Evolutionary conservation across 1,284 basidiomycete species (phyloP).

Genomic region (Pulveroboletus sp.): DNA sequence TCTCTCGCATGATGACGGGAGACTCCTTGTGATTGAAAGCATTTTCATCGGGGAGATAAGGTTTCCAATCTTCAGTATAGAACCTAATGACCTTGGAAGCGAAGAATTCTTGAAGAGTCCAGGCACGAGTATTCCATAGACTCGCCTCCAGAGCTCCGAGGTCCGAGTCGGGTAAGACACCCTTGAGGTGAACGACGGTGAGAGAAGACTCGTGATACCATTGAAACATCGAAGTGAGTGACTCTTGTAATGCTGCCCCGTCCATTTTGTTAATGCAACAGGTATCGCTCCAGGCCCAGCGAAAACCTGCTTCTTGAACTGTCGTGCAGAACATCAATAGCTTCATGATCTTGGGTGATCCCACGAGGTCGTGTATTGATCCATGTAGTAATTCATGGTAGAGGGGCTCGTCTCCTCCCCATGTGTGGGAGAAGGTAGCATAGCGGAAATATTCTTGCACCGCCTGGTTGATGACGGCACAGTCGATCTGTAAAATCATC

Average conservation of each 20-base stretch:
- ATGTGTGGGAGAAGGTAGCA: constrained; percentile 29
- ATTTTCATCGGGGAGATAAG: constrained; percentile 14
- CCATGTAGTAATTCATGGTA: constrained; percentile 13
- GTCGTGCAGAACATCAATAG: constrained; percentile 22
- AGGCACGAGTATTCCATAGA: constrained; percentile 27
- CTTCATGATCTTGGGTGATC: constrained; percentile 15
- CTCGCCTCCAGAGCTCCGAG: constrained; percentile 7
- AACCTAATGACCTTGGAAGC: constrained; percentile 24
- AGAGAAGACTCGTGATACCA: constrained; percentile 29
- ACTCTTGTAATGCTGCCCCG: constrained; percentile 17
- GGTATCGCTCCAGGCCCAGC: constrained; percentile 31
- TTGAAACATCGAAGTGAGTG: constrained; percentile 30
- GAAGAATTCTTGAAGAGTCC: constrained; percentile 32
- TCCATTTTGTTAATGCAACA: constrained; percentile 29
- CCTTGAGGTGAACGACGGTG: constrained; percentile 25
- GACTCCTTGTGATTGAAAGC: constrained; percentile 23
- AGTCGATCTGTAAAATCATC: constrained; percentile 6
- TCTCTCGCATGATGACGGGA: constrained; percentile 17
- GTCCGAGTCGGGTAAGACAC: constrained; percentile 13
- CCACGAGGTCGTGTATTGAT: constrained; percentile 14
- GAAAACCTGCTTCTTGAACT: constrained; percentile 20
- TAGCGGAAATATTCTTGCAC: constrained; percentile 22
- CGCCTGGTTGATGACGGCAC: background rate
- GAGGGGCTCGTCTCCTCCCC: constrained; percentile 23
- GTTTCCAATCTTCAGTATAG: constrained; percentile 26